Evolutionary conservation across 2,329 filamentous ascomycete genomes (phyloP).

Genomic region (Stemphylium beticola): DNA sequence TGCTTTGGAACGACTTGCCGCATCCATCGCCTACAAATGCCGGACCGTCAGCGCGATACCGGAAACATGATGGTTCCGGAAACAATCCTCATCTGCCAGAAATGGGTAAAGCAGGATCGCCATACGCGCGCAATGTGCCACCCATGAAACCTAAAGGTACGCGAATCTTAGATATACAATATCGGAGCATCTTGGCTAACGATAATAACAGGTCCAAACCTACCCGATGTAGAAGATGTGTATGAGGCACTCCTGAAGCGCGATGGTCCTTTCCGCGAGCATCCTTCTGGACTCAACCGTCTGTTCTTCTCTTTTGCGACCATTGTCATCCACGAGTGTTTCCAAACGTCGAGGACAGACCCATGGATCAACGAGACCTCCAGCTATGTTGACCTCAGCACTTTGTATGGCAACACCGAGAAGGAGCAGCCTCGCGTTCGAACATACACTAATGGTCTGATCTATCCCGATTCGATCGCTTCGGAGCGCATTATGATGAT

Average conservation of each 20-base stretch:
- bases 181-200: not conserved
- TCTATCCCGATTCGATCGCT: slow-evolving; percentile 72
- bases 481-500: slow-evolving; percentile 69
- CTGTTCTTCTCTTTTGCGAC: slow-evolving; percentile 75
- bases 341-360: slow-evolving; percentile 68
- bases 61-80: slow-evolving; percentile 46
- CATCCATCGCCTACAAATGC: slow-evolving; percentile 57
- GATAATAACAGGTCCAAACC: slow-evolving; percentile 43
- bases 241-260: slow-evolving; percentile 69
- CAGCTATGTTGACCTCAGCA: slow-evolving; percentile 75
- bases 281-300: slow-evolving; percentile 73
- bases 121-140: slow-evolving; percentile 65
- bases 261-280: slow-evolving; percentile 62
- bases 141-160: slow-evolving; percentile 58
- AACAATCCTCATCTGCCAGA: slow-evolving; percentile 61
- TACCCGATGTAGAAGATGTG: slow-evolving; percentile 69
- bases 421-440: slow-evolving; percentile 69
- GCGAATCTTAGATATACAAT: not conserved
- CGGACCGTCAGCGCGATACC: slow-evolving; percentile 54
- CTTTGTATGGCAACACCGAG: slow-evolving; percentile 71
- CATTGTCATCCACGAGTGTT: slow-evolving; percentile 66
- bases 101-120: slow-evolving; percentile 60
- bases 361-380: slow-evolving; percentile 69
- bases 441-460: slow-evolving; percentile 67
- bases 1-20: slow-evolving; percentile 61